phyloP scores from a whole-genome alignment of 2,329 filamentous ascomycete genomes.

The Scortechinia acanthostroma region DNA sequence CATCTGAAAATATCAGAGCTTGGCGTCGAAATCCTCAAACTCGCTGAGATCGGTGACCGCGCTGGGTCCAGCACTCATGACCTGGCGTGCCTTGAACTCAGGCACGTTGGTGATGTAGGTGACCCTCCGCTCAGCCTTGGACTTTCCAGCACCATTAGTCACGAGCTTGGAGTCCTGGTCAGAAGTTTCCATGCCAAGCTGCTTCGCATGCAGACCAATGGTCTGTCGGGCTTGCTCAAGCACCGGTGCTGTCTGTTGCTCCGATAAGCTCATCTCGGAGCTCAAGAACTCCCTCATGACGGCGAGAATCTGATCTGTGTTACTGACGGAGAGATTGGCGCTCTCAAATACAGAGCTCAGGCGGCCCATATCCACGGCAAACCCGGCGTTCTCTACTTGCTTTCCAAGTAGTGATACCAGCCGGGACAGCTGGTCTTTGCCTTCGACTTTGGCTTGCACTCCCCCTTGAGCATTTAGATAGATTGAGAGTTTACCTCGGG shows the following conservation, averaged over 20 bases:
- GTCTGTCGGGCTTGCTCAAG: not conserved
- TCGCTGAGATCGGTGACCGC: not conserved
- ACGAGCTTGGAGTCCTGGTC: not conserved
- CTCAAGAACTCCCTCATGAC: not conserved
- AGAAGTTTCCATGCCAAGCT: not conserved
- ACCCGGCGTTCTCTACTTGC: not conserved
- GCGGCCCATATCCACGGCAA: not conserved
- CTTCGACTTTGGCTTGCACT: not conserved
- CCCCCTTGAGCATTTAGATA: conserved; percentile 29
- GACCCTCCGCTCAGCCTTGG: not conserved
- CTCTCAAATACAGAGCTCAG: not conserved
- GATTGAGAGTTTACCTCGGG: conserved; percentile 51
- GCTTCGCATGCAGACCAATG: not conserved
- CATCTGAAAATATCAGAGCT: not conserved
- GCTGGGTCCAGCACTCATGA: not conserved
- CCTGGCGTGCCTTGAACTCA: not conserved
- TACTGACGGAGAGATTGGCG: not conserved
- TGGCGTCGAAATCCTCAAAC: conserved; percentile 1
- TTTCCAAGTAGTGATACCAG: not conserved
- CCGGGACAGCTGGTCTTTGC: not conserved
- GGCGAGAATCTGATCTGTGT: not conserved
- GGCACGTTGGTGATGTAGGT: not conserved
- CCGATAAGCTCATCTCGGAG: not conserved
- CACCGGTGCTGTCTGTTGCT: not conserved
- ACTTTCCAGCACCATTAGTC: not conserved